These are phyloP conservation scores for Ogataea chonburiensis DNA, from an alignment of 805 yeast genomes.

Conservation along the genomic window DNA sequence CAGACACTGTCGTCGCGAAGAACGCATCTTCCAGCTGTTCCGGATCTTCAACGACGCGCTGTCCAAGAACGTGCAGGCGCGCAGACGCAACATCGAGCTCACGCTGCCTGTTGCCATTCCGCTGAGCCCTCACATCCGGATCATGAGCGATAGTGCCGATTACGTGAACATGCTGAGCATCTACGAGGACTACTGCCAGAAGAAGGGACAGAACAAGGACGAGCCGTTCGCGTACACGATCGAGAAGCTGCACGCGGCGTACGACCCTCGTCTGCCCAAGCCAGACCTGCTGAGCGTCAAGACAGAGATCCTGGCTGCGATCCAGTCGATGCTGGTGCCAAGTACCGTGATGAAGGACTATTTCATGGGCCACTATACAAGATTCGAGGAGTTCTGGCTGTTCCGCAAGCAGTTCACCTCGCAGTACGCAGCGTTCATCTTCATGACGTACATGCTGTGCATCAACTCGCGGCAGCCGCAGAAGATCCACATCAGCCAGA, in stretches of 20 bases:
- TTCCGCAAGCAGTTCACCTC: conserved; percentile 94
- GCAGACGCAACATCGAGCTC: conserved; percentile 80
- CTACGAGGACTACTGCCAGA: conserved; percentile 83
- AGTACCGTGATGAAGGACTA: conserved; percentile 76
- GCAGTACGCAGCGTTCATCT: conserved; percentile 89
- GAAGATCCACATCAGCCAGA: conserved; percentile 78
- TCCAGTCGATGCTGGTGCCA: conserved; percentile 86
- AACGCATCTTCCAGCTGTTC: conserved; percentile 87
- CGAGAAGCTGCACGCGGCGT: conserved; percentile 86
- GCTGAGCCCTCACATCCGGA: conserved; percentile 88
- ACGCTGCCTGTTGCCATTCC: conserved; percentile 93
- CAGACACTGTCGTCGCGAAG: conserved; percentile 95
- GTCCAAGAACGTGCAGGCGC: conserved; percentile 78
- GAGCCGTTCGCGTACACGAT: conserved; percentile 85
- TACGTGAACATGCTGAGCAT: conserved; percentile 77
- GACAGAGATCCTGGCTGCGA: conserved; percentile 87
- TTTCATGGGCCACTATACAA: conserved; percentile 65
- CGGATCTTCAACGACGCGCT: conserved; percentile 83
- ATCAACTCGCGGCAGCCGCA: conserved; percentile 91
- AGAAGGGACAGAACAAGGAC: conserved; percentile 73
- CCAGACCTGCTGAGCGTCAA: conserved; percentile 88
- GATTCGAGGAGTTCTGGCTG: conserved; percentile 94
- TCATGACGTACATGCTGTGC: conserved; percentile 92
- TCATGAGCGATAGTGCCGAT: conserved; percentile 77
- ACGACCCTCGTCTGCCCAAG: conserved; percentile 88